phyloP scores from a whole-genome alignment of 768 basidiomycete species.

The Daedalea quercina region DNA sequence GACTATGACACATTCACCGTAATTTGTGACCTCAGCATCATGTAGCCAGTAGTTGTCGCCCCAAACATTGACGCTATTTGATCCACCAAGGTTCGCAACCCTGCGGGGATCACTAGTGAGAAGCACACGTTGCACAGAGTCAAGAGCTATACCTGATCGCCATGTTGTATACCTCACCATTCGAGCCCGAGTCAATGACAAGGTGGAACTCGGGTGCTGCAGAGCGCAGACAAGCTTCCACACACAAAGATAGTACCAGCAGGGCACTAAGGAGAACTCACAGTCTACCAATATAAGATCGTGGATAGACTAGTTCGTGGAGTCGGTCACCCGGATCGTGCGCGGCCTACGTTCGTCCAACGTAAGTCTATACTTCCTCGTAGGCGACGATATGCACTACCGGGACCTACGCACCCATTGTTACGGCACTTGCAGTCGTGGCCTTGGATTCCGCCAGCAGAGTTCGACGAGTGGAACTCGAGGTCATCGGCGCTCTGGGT shows the following conservation, averaged over 20 bases:
- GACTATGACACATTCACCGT: constrained; percentile 28
- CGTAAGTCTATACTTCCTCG: neutral
- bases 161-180: constrained; percentile 26
- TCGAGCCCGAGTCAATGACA: constrained; percentile 19
- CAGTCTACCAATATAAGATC: constrained; percentile 26
- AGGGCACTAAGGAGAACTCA: constrained; percentile 5
- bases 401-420: constrained; percentile 15
- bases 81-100: constrained; percentile 20
- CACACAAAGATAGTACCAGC: no score
- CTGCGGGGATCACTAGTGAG: neutral
- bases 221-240: no score
- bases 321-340: constrained; percentile 21
- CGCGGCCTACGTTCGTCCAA: constrained; percentile 12
- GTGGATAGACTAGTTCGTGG: constrained; percentile 23
- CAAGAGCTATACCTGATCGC: constrained; percentile 16
- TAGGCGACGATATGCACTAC: no score
- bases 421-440: constrained; percentile 23
- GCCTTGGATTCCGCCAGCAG: constrained; percentile 24
- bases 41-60: constrained; percentile 27
- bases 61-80: constrained; percentile 24
- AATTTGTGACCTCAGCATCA: constrained; percentile 26
- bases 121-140: neutral
- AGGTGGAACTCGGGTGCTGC: constrained; percentile 26
- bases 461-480: constrained; percentile 24
- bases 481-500: constrained; percentile 24